These are phyloP conservation scores for Laburnicola sp. DNA, from an alignment of 2,329 filamentous ascomycete genomes.

Conservation along the genomic window DNA sequence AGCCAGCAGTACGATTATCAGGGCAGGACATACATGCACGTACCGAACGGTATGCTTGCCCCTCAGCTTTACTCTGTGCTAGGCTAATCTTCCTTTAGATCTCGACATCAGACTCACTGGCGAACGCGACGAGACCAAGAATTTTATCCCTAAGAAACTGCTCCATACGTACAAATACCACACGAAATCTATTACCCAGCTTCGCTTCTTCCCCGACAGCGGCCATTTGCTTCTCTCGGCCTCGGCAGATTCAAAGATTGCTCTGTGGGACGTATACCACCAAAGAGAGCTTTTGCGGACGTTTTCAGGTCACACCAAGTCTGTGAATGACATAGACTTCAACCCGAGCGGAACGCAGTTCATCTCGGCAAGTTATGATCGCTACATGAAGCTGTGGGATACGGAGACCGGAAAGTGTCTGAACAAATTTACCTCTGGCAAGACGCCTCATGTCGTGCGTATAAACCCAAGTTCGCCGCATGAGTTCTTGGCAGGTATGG, in stretches of 20 bases:
- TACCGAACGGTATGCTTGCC: slow-evolving; percentile 64
- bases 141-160: slow-evolving; percentile 93
- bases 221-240: slow-evolving; percentile 88
- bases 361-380: slow-evolving; percentile 88
- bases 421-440: slow-evolving; percentile 86
- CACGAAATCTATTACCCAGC: slow-evolving; percentile 79
- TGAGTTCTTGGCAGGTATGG: slow-evolving; percentile 96
- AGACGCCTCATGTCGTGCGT: slow-evolving; percentile 90
- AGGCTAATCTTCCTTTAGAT: slow-evolving; percentile 24
- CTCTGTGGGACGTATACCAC: slow-evolving; percentile 95
- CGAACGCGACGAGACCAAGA: slow-evolving; percentile 77
- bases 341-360: slow-evolving; percentile 81
- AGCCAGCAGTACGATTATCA: slow-evolving; percentile 86
- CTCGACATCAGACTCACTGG: slow-evolving; percentile 63
- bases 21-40: slow-evolving; percentile 95
- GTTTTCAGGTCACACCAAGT: slow-evolving; percentile 89
- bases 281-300: slow-evolving; percentile 83
- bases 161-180: slow-evolving; percentile 87
- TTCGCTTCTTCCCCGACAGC: slow-evolving; percentile 86
- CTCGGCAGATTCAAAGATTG: slow-evolving; percentile 87
- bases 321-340: slow-evolving; percentile 87
- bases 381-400: slow-evolving; percentile 97
- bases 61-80: background rate
- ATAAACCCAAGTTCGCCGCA: slow-evolving; percentile 87
- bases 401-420: slow-evolving; percentile 91